A percentile compares a stretch with the other conserved stretches of the same genome.
These are phyloP conservation scores for Barnettozyma californica DNA, from an alignment of 805 yeast genomes.

Conservation along the genomic window DNA sequence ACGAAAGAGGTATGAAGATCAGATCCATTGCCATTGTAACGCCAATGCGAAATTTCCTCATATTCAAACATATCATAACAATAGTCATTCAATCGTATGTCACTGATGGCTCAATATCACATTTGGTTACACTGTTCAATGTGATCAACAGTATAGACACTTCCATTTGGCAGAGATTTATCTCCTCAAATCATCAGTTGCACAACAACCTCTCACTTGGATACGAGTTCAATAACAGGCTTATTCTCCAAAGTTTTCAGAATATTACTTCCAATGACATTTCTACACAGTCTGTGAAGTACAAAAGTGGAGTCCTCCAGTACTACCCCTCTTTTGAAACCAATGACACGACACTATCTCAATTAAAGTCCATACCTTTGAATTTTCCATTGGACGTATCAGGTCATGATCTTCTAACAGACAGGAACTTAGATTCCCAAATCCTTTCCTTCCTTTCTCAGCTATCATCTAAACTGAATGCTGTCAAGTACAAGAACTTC, in stretches of 20 bases:
- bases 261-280: constrained; percentile 16
- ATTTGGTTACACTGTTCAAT: constrained; percentile 19
- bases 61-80: constrained; percentile 53
- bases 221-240: constrained; percentile 17
- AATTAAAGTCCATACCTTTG: constrained; percentile 30
- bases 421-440: constrained; percentile 19
- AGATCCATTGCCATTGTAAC: constrained; percentile 58
- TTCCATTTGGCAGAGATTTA: constrained; percentile 19
- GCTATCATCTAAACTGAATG: constrained; percentile 31
- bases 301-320: constrained; percentile 20
- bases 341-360: constrained; percentile 30
- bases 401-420: constrained; percentile 19
- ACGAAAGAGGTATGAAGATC: constrained; percentile 54
- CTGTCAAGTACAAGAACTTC: constrained; percentile 34
- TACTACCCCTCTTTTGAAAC: constrained; percentile 27
- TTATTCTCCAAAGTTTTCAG: constrained; percentile 20
- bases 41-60: constrained; percentile 43
- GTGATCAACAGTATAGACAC: constrained; percentile 19
- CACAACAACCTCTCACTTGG: constrained; percentile 16
- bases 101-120: constrained; percentile 16
- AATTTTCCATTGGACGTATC: constrained; percentile 19
- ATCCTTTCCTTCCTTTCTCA: constrained; percentile 27
- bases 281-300: constrained; percentile 13
- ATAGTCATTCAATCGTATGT: constrained; percentile 40
- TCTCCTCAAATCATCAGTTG: constrained; percentile 11